phyloP scores from a whole-genome alignment of 108 stramenopile genomes.

The Cyclotella cryptica region DNA sequence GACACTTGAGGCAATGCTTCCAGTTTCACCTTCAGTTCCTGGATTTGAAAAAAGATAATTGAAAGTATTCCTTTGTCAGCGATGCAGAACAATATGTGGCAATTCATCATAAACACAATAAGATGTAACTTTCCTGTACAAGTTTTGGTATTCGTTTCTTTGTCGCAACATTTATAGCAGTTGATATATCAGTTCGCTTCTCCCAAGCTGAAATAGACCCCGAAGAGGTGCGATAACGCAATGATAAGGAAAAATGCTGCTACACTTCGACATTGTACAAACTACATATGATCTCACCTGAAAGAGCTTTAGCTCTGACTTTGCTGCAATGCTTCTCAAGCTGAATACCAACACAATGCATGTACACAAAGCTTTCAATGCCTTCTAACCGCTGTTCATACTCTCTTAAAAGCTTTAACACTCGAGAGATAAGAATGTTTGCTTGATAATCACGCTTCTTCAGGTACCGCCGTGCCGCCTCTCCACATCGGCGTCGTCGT shows the following conservation, averaged over 20 bases:
- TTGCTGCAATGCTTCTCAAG: conserved; percentile 83
- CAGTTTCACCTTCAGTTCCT: conserved; percentile 78
- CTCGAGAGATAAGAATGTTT: conserved; percentile 45
- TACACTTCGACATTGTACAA: neutral
- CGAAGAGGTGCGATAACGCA: neutral
- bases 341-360: conserved; percentile 88
- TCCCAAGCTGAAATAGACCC: conserved; percentile 62
- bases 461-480: conserved; percentile 40
- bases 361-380: conserved; percentile 86
- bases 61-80: too few relatives aligned
- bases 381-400: conserved; percentile 78
- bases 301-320: conserved; percentile 67
- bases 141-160: conserved; percentile 72
- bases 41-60: neutral
- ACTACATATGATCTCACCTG: conserved; percentile 41
- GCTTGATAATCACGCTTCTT: conserved; percentile 54
- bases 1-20: conserved; percentile 73
- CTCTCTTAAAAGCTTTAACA: conserved; percentile 63
- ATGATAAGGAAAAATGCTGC: neutral
- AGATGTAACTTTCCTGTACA: too few relatives aligned
- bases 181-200: conserved; percentile 85
- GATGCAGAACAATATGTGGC: too few relatives aligned
- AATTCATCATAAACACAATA: too few relatives aligned
- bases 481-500: conserved; percentile 45
- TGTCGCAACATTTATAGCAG: conserved; percentile 87